Percentiles rank a stretch among this genome's conserved stretches.
These are phyloP conservation scores for Huntiella bhutanensis DNA, from an alignment of 2,329 filamentous ascomycete species.

Conservation along the genomic window DNA sequence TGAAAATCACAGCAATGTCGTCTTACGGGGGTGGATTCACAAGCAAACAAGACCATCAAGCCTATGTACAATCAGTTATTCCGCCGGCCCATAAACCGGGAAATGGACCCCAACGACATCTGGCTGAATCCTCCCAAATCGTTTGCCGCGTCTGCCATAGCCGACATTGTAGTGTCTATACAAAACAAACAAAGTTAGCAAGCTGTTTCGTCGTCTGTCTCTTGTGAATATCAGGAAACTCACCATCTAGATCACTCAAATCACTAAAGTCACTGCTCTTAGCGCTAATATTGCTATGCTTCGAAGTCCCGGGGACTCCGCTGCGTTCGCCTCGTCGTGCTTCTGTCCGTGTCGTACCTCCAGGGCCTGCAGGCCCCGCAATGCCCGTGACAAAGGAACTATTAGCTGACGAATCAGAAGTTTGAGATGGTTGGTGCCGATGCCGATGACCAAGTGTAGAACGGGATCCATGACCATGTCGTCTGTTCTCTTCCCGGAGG, in stretches of 20 bases:
- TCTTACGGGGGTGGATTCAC: too few relatives aligned
- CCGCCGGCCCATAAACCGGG: constrained; percentile 4
- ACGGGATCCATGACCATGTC: constrained; percentile 11
- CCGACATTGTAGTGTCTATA: constrained; percentile 46
- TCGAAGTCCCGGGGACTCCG: constrained; percentile 32
- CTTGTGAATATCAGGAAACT: constrained; percentile 11
- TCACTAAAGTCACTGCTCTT: constrained; percentile 65
- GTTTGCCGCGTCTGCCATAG: constrained; percentile 58
- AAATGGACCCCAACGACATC: constrained; percentile 12
- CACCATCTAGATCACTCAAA: constrained; percentile 69
- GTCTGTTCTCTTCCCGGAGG: constrained; percentile 26
- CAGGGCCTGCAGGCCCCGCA: constrained; percentile 16
- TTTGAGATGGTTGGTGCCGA: constrained; percentile 29
- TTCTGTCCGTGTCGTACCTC: constrained; percentile 29
- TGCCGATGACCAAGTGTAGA: constrained; percentile 15
- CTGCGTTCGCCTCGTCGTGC: constrained; percentile 28
- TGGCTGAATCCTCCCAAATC: constrained; percentile 47
- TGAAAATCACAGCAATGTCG: too few relatives aligned
- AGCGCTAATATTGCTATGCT: constrained; percentile 30
- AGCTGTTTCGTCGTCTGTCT: not conserved
- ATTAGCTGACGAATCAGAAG: constrained; percentile 43
- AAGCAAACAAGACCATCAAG: too few relatives aligned
- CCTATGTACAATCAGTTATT: too few relatives aligned
- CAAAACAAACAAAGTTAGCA: constrained; percentile 3
- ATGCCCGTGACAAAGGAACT: constrained; percentile 28